Percentiles rank a stretch among this genome's conserved stretches.
phyloP scores from a whole-genome alignment of 192 early-diverging fungal species.

The Linnemannia hyalina region DNA sequence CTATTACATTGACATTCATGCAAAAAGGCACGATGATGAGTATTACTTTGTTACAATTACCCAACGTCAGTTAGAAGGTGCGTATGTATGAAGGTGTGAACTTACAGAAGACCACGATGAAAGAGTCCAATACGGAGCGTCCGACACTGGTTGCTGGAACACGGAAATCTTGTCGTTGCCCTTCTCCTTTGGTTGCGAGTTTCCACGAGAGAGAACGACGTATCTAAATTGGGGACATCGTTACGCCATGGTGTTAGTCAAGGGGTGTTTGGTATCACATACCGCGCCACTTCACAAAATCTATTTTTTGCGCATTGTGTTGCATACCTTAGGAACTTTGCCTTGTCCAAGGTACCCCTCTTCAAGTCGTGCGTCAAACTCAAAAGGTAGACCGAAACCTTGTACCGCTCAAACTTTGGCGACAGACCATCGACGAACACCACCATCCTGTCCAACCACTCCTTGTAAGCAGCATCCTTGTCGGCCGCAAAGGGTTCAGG shows the following conservation, averaged over 20 bases:
- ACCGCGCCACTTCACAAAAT: background rate
- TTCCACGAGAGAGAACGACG: background rate
- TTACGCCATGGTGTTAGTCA: background rate
- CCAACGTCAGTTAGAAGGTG: too few relatives aligned
- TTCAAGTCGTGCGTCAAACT: constrained; percentile 28
- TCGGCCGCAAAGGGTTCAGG: constrained; percentile 20
- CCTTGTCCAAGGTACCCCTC: constrained; percentile 30
- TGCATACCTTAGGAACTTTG: constrained; percentile 38
- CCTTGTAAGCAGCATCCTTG: constrained; percentile 22
- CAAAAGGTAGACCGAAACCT: constrained; percentile 43
- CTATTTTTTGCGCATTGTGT: background rate
- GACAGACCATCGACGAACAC: constrained; percentile 39
- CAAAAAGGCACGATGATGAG: background rate
- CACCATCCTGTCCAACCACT: constrained; percentile 33
- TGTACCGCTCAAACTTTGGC: constrained; percentile 44
- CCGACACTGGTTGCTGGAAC: background rate
- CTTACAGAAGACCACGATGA: background rate
- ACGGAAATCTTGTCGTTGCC: background rate
- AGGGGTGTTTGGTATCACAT: background rate
- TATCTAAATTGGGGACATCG: background rate
- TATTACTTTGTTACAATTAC: too few relatives aligned
- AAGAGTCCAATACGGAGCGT: background rate
- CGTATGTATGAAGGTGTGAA: background rate
- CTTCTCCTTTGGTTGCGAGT: background rate
- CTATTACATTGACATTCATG: background rate